Evolutionary conservation across 805 yeast species (phyloP).

Genomic region (Sugiyamaella valdiviana): DNA sequence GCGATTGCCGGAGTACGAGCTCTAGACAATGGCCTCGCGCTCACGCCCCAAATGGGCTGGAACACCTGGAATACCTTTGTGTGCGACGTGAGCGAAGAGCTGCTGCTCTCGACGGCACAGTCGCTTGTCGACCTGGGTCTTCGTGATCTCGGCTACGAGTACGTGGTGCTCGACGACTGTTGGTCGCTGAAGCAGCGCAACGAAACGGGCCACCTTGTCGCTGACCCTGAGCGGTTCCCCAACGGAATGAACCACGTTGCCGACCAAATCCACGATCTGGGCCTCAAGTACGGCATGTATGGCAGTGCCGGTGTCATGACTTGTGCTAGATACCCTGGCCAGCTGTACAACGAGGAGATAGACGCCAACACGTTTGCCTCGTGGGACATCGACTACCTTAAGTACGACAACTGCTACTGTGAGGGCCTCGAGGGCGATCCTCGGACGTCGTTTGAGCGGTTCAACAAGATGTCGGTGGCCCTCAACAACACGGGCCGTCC

Average conservation of each 20-base stretch:
- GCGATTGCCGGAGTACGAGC: not conserved
- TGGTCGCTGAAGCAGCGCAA: conserved; percentile 21
- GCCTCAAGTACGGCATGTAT: conserved; percentile 29
- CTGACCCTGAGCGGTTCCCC: conserved; percentile 25
- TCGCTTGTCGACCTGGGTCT: conserved; percentile 22
- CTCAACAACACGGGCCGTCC: conserved; percentile 28
- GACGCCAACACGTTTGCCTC: conserved; percentile 28
- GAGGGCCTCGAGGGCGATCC: conserved; percentile 26
- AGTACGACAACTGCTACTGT: conserved; percentile 28
- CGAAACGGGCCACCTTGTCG: conserved; percentile 17
- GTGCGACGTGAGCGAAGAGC: conserved; percentile 25
- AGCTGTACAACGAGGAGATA: conserved; percentile 24
- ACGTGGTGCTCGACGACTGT: conserved; percentile 29
- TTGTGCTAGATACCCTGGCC: conserved; percentile 28
- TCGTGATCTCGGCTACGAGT: conserved; percentile 25
- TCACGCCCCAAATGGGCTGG: conserved; percentile 28
- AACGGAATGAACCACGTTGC: conserved; percentile 24
- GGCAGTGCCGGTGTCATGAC: conserved; percentile 29
- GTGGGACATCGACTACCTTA: conserved; percentile 28
- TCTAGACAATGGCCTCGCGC: conserved; percentile 1
- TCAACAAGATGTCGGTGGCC: conserved; percentile 26
- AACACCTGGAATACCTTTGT: conserved; percentile 27
- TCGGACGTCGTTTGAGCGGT: conserved; percentile 22
- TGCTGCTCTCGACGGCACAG: conserved; percentile 22
- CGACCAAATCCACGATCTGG: conserved; percentile 23